Base-by-base conservation (phyloP, 495 filamentous ascomycete genomes). In the Hypoxylon subgilvum region DNA sequence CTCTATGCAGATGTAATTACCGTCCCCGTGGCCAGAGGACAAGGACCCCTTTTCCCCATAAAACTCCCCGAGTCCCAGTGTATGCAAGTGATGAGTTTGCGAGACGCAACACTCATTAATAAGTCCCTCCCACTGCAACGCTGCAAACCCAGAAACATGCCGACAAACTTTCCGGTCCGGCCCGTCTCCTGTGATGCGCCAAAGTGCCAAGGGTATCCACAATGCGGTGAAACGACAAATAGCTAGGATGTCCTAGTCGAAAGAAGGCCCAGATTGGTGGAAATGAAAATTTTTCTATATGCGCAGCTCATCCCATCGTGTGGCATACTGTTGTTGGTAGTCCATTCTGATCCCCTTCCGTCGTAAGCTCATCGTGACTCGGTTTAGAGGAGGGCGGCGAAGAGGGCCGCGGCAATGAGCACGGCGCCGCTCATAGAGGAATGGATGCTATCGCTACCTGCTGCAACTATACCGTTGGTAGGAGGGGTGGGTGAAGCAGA, bases 181-280 rank as follows among this genome's bases (percentile, higher is more conserved):
- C 22, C 52, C 21, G 25, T 31, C 12, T 45, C 50, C 19, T 55
- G 30, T 32, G 52, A 32, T 38, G 34, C 19, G 32, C 46, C 28
- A n/a, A n/a, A n/a, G n/a, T n/a, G n/a, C n/a, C 28, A 49, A 52
- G 61, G 61, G 61, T 64, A 64, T 64, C 61, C 42, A 59, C 39
- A 38, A 28, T 45, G 34, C 31, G 51, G 35, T 40, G 25, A 40
- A 59, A 64, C 36, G 34, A 23, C 9, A 42, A 41, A 46, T 19
- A 36, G 45, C 22, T 39, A 48, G 36, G 27, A 16, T 19, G 25
- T 40, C 47, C 41, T 31, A 35, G 18, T 27, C 19, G 19, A 57
- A 40, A 45, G 27, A 9, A 34, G 34, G 34, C 19, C 13, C n/a
- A 48, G 28, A 36, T 45, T 17, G 12, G 46, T 25, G 17, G 19